These are phyloP conservation scores for Mucor indicus DNA, from an alignment of 371 early-diverging fungal genomes.

Conservation along the genomic window DNA sequence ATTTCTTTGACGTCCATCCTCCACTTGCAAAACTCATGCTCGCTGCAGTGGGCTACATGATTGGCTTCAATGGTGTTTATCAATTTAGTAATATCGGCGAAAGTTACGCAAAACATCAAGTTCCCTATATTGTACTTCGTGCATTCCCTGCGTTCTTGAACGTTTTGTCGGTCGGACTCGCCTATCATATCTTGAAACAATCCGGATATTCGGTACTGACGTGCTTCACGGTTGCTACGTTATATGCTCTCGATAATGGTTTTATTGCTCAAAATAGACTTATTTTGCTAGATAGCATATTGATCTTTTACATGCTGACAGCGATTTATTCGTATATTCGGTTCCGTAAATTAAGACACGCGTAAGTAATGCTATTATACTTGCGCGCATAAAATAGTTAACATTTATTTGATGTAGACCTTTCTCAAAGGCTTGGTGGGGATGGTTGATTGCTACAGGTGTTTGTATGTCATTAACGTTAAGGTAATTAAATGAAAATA, in stretches of 20 bases:
- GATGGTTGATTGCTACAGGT: conserved; percentile 72
- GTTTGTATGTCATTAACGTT: conserved; percentile 63
- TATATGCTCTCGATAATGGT: conserved; percentile 90
- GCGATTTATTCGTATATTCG: conserved; percentile 82
- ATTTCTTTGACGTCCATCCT: conserved; percentile 99
- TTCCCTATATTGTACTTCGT: conserved; percentile 88
- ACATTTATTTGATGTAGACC: too few relatives aligned
- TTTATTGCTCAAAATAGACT: conserved; percentile 89
- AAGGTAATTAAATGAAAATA: conserved; percentile 39
- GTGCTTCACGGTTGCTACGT: conserved; percentile 66
- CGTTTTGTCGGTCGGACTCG: conserved; percentile 72
- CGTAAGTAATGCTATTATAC: too few relatives aligned
- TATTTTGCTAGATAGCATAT: conserved; percentile 92
- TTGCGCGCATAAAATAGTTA: too few relatives aligned
- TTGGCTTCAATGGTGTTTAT: conserved; percentile 94
- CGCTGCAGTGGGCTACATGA: conserved; percentile 77
- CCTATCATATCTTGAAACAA: conserved; percentile 82
- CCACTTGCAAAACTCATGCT: conserved; percentile 98
- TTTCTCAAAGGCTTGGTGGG: conserved; percentile 70
- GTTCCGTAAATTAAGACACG: conserved; percentile 80
- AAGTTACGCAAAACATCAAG: conserved; percentile 80
- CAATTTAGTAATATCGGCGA: conserved; percentile 93
- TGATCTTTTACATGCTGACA: conserved; percentile 83
- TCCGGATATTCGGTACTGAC: conserved; percentile 81
- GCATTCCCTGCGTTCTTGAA: conserved; percentile 81